Conservation (phyloP, 75 land plant species). For the Pinus tabuliformis region DNA sequence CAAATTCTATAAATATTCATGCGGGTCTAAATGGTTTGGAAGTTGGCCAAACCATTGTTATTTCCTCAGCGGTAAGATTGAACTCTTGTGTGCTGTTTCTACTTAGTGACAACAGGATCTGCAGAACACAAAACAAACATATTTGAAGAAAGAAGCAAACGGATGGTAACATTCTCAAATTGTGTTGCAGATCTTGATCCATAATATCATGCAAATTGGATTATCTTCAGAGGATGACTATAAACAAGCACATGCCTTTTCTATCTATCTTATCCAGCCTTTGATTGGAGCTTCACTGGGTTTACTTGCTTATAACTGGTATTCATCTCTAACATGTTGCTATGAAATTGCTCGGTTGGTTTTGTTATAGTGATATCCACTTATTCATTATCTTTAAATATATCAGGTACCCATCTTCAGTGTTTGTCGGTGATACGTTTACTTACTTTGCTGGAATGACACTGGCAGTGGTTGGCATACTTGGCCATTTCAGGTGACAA, state of each 20-base stretch:
- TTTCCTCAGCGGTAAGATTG: conserved; percentile 82
- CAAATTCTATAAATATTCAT: conserved; percentile 93
- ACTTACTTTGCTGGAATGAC: conserved; percentile 99
- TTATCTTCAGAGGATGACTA: conserved; percentile 50
- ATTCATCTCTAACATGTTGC: conserved; percentile 10
- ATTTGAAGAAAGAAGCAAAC: background rate
- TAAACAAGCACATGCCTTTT: conserved; percentile 90
- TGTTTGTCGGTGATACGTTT: conserved; percentile 97
- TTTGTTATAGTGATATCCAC: background rate
- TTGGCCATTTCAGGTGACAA: conserved; percentile 90
- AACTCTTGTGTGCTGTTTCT: background rate
- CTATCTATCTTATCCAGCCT: conserved; percentile 88
- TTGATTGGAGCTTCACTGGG: conserved; percentile 83
- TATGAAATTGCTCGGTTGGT: background rate
- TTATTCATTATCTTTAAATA: background rate
- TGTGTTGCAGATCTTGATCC: conserved; percentile 77
- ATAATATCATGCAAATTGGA: conserved; percentile 89
- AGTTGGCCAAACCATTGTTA: conserved; percentile 94
- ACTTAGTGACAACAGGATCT: background rate
- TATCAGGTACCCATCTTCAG: conserved; percentile 96
- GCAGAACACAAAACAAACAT: background rate
- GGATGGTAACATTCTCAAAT: background rate
- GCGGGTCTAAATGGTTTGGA: conserved; percentile 98
- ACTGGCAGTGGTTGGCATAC: conserved; percentile 92
- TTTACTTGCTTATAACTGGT: conserved; percentile 91